Percentiles rank a stretch among this genome's conserved stretches.
phyloP scores from a whole-genome alignment of 768 basidiomycete genomes.

The Lentinula aciculospora region DNA sequence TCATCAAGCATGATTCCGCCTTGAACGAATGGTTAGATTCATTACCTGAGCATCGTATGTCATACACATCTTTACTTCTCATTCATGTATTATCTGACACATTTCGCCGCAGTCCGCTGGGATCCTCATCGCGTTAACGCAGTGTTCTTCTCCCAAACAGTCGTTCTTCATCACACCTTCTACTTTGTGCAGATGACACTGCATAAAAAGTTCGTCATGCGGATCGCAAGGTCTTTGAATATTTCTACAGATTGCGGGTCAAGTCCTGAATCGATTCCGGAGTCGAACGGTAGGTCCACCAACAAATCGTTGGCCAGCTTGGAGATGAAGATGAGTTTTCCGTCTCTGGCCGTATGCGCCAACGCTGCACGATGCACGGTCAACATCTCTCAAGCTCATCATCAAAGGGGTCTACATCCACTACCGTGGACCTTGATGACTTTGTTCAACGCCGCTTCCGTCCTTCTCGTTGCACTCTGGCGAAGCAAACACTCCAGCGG shows the following conservation, averaged over 20 bases:
- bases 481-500: background rate
- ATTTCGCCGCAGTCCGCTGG: conserved; percentile 24
- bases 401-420: conserved; percentile 11
- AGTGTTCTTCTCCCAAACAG: conserved; percentile 27
- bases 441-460: background rate
- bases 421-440: background rate
- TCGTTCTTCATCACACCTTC: conserved; percentile 24
- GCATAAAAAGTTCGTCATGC: conserved; percentile 32
- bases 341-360: conserved; percentile 36
- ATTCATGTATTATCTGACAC: background rate
- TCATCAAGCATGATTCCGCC: conserved; percentile 25
- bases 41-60: conserved; percentile 38
- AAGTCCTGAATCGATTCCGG: background rate
- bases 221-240: conserved; percentile 17
- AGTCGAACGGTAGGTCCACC: background rate
- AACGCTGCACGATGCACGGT: conserved; percentile 31
- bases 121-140: conserved; percentile 30
- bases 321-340: conserved; percentile 19
- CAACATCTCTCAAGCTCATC: conserved; percentile 32
- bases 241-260: background rate
- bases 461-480: background rate
- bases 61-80: background rate
- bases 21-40: conserved; percentile 55
- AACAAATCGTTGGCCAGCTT: background rate
- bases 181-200: conserved; percentile 20